Evolutionary conservation across 805 yeast species (phyloP).

Genomic region (Komagataella pastoris): DNA sequence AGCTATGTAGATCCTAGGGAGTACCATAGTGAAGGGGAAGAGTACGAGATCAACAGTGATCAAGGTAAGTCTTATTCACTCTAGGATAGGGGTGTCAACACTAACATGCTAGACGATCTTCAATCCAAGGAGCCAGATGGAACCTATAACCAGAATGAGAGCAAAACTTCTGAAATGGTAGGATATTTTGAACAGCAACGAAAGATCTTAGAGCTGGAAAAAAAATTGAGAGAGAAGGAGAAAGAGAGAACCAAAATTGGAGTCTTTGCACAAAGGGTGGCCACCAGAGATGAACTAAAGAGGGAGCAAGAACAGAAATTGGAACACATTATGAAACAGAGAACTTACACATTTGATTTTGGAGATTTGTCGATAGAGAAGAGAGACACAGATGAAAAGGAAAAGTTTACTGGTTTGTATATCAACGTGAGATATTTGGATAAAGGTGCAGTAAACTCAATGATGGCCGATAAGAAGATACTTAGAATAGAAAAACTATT

Average conservation of each 20-base stretch:
- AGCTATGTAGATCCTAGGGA: neutral
- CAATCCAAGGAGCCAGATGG: neutral
- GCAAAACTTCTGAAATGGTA: neutral
- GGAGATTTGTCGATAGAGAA: neutral
- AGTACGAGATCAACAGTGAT: neutral
- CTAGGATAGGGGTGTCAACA: neutral
- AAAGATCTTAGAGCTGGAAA: neutral
- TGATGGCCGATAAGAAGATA: slow-evolving; percentile 36
- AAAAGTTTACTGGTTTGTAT: slow-evolving; percentile 28
- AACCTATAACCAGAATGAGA: neutral
- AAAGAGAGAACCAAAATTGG: neutral
- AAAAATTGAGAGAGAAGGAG: neutral
- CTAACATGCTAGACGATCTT: neutral
- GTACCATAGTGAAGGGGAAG: neutral
- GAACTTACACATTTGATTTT: neutral
- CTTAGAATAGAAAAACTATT: slow-evolving; percentile 44
- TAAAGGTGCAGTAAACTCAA: slow-evolving; percentile 15
- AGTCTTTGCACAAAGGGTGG: neutral
- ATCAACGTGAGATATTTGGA: slow-evolving; percentile 34
- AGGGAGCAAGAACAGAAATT: neutral
- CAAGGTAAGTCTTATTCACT: neutral
- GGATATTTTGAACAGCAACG: neutral
- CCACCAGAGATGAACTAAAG: neutral
- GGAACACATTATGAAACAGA: neutral
- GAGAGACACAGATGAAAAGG: slow-evolving; percentile 23